Evolutionary conservation across 2,329 filamentous ascomycete genomes (phyloP).

Genomic region (Stagonosporopsis tanaceti): DNA sequence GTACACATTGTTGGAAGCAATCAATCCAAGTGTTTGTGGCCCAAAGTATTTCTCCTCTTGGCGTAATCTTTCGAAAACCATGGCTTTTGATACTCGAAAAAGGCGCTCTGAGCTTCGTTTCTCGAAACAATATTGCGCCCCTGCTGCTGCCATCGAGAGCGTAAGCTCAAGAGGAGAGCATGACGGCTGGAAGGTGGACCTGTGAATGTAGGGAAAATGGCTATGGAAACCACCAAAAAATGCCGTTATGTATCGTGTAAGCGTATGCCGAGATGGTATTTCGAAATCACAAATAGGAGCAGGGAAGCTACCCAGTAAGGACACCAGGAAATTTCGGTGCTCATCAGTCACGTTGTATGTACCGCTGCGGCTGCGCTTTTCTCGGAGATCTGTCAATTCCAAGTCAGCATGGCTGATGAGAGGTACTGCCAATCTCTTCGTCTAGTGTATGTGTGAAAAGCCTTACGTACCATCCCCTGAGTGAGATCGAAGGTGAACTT

Average conservation of each 20-base stretch:
- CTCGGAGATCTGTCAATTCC: conserved; percentile 21
- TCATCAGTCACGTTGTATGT: conserved; percentile 40
- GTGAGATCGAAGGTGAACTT: conserved; percentile 34
- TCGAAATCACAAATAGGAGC: conserved; percentile 35
- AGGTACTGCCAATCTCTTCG: too few relatives aligned
- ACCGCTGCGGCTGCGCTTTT: conserved; percentile 27
- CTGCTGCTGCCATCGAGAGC: conserved; percentile 43
- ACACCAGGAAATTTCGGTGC: conserved; percentile 33
- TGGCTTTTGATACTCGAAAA: conserved; percentile 40
- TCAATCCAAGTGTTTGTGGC: conserved; percentile 33
- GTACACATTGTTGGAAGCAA: conserved; percentile 24
- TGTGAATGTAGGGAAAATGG: conserved; percentile 46
- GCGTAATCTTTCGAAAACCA: conserved; percentile 38
- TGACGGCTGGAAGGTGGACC: conserved; percentile 42
- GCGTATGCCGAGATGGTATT: conserved; percentile 41
- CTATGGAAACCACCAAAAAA: conserved; percentile 45
- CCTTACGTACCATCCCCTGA: conserved; percentile 25
- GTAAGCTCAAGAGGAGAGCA: conserved; percentile 43
- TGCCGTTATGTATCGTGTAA: conserved; percentile 43
- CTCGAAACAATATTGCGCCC: conserved; percentile 48
- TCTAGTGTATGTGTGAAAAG: neutral
- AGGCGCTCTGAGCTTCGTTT: conserved; percentile 38
- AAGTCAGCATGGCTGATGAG: neutral
- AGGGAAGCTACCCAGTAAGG: conserved; percentile 29
- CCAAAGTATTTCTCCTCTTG: conserved; percentile 37